A percentile compares a stretch with the other conserved stretches of the same genome.
Evolutionary conservation across 345 rosid genomes (phyloP).

Genomic region (Brassica napus): DNA sequence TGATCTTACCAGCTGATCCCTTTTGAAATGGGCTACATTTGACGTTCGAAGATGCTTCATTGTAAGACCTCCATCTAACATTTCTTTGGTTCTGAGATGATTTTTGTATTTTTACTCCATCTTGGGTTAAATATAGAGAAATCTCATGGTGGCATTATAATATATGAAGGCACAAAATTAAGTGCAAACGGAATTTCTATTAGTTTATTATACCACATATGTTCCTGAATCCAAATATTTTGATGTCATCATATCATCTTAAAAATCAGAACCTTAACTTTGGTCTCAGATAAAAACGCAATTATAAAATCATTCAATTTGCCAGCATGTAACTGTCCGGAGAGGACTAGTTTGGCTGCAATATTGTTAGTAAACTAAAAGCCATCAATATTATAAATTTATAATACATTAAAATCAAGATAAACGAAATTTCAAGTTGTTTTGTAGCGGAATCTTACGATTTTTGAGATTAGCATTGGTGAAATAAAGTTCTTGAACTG

Average conservation of each 20-base stretch:
- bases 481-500: neutral
- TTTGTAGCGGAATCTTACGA: neutral
- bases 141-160: conserved; percentile 10
- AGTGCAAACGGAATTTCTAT: conserved; percentile 10
- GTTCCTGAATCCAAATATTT: conserved; percentile 33
- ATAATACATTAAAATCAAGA: neutral
- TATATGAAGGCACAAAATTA: neutral
- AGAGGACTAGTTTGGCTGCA: conserved; percentile 19
- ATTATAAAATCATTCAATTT: neutral
- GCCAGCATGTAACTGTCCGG: conserved; percentile 9
- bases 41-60: conserved; percentile 33
- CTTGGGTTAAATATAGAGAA: neutral
- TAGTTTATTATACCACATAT: conserved; percentile 1
- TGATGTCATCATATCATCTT: conserved; percentile 32
- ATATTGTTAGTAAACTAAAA: neutral
- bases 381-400: neutral
- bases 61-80: conserved; percentile 15
- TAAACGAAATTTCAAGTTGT: neutral
- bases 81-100: neutral
- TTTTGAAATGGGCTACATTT: conserved; percentile 25
- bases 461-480: neutral
- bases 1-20: conserved; percentile 35
- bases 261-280: conserved; percentile 24
- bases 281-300: conserved; percentile 7
- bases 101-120: conserved; percentile 9